Percentiles rank a stretch among this genome's conserved stretches.
phyloP scores from a whole-genome alignment of 1,284 basidiomycete genomes.

The Macrocystidia cucumis region DNA sequence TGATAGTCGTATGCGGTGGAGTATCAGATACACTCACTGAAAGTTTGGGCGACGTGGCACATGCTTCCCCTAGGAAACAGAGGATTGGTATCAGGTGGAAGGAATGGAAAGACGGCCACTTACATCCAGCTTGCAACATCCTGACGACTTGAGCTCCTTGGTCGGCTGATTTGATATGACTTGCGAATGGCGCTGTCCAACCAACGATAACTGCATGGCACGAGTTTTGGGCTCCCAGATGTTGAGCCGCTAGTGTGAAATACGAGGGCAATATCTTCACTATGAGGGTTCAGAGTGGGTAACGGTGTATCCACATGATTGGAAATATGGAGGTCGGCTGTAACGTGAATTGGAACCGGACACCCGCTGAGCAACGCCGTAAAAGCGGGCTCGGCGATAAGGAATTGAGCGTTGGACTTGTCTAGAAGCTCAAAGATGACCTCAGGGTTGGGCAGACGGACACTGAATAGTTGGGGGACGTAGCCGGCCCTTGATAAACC shows the following conservation, averaged over 20 bases:
- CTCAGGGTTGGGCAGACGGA: slow-evolving; percentile 59
- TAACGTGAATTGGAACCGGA: slow-evolving; percentile 39
- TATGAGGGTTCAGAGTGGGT: slow-evolving; percentile 26
- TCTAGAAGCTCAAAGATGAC: slow-evolving; percentile 58
- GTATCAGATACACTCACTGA: slow-evolving; percentile 35
- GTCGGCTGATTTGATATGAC: slow-evolving; percentile 39
- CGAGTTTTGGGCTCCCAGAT: slow-evolving; percentile 66
- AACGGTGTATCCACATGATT: slow-evolving; percentile 33
- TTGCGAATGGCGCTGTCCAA: slow-evolving; percentile 45
- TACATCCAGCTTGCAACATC: slow-evolving; percentile 60
- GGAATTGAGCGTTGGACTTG: slow-evolving; percentile 47
- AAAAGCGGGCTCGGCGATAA: slow-evolving; percentile 48
- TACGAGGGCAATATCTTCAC: slow-evolving; percentile 47
- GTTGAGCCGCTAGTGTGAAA: slow-evolving; percentile 74
- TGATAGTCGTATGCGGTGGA: slow-evolving; percentile 2
- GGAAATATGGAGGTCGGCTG: slow-evolving; percentile 31
- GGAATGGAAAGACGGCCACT: slow-evolving; percentile 19
- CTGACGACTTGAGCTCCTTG: slow-evolving; percentile 38
- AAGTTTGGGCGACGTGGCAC: slow-evolving; percentile 59
- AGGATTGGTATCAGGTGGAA: slow-evolving; percentile 20
- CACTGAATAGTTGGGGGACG: slow-evolving; percentile 64
- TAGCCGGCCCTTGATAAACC: slow-evolving; percentile 65
- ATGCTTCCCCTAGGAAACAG: slow-evolving; percentile 48
- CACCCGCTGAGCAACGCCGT: slow-evolving; percentile 33
- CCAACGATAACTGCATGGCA: slow-evolving; percentile 60